Conservation (phyloP, 2,329 filamentous ascomycete species). For the Colletotrichum higginsianum region DNA sequence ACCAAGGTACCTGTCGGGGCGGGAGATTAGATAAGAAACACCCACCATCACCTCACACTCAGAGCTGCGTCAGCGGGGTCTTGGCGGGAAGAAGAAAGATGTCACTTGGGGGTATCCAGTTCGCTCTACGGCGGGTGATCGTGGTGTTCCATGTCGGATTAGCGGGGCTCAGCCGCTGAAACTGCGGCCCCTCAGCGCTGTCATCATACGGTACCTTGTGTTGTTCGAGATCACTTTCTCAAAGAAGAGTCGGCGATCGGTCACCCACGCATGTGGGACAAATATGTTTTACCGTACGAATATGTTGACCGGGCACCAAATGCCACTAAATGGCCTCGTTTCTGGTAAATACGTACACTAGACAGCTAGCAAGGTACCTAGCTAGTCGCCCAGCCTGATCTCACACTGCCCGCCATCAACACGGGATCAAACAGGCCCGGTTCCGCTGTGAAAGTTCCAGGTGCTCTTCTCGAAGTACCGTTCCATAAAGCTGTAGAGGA, state of each 20-base stretch:
- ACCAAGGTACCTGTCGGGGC: background rate
- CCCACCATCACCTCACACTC: slow-evolving; percentile 15
- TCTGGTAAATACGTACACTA: background rate
- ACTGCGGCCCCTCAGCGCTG: background rate
- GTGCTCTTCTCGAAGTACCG: slow-evolving; percentile 12
- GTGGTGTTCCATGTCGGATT: slow-evolving; percentile 1
- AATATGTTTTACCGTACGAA: background rate
- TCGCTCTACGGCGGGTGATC: background rate
- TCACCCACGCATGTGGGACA: background rate
- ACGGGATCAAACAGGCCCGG: slow-evolving; percentile 2
- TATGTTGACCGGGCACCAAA: background rate
- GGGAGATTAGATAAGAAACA: slow-evolving; percentile 31
- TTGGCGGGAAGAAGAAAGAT: slow-evolving; percentile 5
- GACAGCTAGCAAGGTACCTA: too few relatives aligned
- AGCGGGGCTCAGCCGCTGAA: background rate
- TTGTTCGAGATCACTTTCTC: background rate
- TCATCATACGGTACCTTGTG: background rate
- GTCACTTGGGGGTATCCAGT: background rate
- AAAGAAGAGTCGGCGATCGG: background rate
- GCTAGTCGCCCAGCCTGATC: background rate
- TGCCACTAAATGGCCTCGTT: slow-evolving; percentile 1
- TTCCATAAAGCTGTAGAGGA: slow-evolving; percentile 20
- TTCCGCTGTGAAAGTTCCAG: slow-evolving; percentile 18
- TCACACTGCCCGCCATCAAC: slow-evolving; percentile 3
- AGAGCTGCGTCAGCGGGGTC: slow-evolving; percentile 39